These are phyloP conservation scores for Nemania sp. DNA, from an alignment of 2,329 filamentous ascomycete species.

Conservation along the genomic window DNA sequence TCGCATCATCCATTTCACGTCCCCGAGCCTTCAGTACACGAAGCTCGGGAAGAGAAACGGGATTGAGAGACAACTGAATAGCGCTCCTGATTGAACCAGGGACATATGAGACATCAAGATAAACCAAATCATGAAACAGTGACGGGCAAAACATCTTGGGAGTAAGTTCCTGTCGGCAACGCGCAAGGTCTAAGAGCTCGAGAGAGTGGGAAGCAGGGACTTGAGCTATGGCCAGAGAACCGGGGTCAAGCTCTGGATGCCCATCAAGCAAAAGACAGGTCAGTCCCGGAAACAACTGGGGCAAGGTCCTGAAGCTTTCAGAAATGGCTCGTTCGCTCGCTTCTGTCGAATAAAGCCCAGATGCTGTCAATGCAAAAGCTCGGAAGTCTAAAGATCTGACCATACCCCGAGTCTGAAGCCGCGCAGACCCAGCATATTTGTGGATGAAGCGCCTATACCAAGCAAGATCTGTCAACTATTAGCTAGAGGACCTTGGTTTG, in stretches of 20 bases:
- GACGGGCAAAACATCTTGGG: slow-evolving; percentile 54
- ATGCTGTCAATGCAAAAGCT: slow-evolving; percentile 54
- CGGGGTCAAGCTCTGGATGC: slow-evolving; percentile 59
- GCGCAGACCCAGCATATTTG: slow-evolving; percentile 52
- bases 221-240: slow-evolving; percentile 49
- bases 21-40: slow-evolving; percentile 64
- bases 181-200: slow-evolving; percentile 60
- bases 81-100: slow-evolving; percentile 59
- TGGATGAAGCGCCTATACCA: slow-evolving; percentile 64
- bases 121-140: slow-evolving; percentile 59
- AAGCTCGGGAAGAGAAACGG: slow-evolving; percentile 58
- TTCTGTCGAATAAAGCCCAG: slow-evolving; percentile 57
- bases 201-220: slow-evolving; percentile 42
- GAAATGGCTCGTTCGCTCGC: slow-evolving; percentile 54
- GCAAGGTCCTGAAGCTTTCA: slow-evolving; percentile 55
- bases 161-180: slow-evolving; percentile 57
- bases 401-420: slow-evolving; percentile 56
- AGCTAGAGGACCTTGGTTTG: slow-evolving; percentile 44
- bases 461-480: slow-evolving; percentile 56
- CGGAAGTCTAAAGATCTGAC: slow-evolving; percentile 64
- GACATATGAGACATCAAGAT: slow-evolving; percentile 65
- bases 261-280: slow-evolving; percentile 63
- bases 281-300: slow-evolving; percentile 58
- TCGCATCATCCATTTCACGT: slow-evolving; percentile 60
- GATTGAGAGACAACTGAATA: slow-evolving; percentile 51